phyloP scores from a whole-genome alignment of 768 basidiomycete species.

The Rubroboletus pulcherrimus region DNA sequence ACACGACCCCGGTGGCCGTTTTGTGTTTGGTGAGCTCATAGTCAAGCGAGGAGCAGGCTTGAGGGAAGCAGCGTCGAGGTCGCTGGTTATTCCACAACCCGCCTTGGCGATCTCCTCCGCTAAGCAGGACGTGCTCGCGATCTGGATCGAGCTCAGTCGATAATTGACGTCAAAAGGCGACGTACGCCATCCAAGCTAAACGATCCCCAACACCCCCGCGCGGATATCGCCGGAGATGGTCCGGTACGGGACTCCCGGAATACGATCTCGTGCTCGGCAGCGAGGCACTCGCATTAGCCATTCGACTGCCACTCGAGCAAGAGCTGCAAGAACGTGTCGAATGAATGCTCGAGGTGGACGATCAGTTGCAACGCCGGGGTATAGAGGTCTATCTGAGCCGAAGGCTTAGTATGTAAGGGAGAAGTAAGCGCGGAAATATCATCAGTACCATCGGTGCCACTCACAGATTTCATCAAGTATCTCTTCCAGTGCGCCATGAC shows the following conservation, averaged over 20 bases:
- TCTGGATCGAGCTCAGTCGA: background rate
- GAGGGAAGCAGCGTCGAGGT: too few species aligned
- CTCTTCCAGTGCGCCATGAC: conserved; percentile 10
- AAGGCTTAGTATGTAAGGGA: background rate
- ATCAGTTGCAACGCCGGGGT: conserved; percentile 1
- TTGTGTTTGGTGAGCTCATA: too few species aligned
- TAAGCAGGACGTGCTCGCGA: too few species aligned
- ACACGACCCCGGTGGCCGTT: too few species aligned
- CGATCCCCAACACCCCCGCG: background rate
- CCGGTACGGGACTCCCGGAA: background rate
- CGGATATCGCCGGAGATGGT: background rate
- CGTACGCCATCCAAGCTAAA: background rate
- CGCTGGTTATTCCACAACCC: too few species aligned
- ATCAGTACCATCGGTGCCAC: background rate
- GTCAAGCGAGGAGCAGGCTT: too few species aligned
- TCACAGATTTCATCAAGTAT: too few species aligned
- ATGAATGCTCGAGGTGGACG: background rate
- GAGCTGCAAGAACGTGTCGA: background rate
- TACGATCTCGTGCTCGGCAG: conserved; percentile 1
- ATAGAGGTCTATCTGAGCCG: background rate
- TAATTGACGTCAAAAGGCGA: background rate
- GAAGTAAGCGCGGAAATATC: background rate
- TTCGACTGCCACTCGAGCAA: background rate
- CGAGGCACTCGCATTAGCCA: background rate
- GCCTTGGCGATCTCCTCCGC: too few species aligned